Evolutionary conservation across 208 protist species (phyloP).

Genomic region (Trypanosoma congolense): DNA sequence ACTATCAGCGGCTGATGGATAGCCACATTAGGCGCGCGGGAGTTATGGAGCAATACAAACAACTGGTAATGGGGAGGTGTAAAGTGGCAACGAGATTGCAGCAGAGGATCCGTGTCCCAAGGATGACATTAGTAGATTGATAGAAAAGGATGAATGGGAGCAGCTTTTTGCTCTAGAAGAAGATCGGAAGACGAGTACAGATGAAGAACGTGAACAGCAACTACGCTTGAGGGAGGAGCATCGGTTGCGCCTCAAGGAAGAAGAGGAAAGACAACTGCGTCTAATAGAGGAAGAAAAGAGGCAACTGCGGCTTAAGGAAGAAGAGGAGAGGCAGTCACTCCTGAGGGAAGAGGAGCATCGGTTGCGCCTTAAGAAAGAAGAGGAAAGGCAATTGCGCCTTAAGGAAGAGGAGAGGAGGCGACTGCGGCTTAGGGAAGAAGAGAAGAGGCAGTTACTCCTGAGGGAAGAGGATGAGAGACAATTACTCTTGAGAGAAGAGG

Average conservation of each 20-base stretch:
- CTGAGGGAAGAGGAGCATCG: neutral
- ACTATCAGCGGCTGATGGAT: constrained; percentile 52
- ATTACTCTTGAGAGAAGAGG: neutral
- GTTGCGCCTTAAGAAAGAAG: neutral
- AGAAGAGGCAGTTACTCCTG: neutral
- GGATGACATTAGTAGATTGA: neutral
- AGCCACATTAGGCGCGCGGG: constrained; percentile 35
- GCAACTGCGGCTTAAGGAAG: neutral
- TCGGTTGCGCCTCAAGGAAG: neutral
- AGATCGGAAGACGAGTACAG: neutral
- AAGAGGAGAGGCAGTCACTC: neutral
- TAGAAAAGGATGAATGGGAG: neutral
- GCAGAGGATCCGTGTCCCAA: too few species aligned
- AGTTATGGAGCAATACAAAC: constrained; percentile 55
- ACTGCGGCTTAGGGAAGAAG: neutral
- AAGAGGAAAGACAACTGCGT: too few species aligned
- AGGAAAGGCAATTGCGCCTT: too few species aligned
- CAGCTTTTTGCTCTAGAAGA: neutral
- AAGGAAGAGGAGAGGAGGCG: neutral
- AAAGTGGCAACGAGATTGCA: too few species aligned
- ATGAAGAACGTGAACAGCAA: constrained; percentile 12
- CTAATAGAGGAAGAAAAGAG: neutral
- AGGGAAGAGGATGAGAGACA: neutral
- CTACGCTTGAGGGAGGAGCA: constrained; percentile 1
- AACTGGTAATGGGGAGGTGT: constrained; percentile 39